phyloP scores from a whole-genome alignment of 306 rosid species.

The Corylus avellana region DNA sequence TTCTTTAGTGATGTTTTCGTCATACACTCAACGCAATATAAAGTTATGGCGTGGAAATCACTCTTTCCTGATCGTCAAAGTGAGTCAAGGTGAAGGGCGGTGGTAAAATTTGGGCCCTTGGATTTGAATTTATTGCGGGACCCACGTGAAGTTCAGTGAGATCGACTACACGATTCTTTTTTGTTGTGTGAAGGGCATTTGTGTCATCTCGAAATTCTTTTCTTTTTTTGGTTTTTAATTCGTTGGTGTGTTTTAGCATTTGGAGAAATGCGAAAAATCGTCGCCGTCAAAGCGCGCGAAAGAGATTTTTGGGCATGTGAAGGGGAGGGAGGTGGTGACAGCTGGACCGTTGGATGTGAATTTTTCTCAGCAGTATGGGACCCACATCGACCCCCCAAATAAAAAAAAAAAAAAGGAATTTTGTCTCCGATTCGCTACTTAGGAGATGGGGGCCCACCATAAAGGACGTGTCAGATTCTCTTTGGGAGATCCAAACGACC shows the following conservation, averaged over 20 bases:
- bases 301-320: constrained; percentile 12
- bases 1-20: no score
- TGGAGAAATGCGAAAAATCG: constrained; percentile 50
- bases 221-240: background rate
- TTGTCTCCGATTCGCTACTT: background rate
- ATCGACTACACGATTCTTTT: constrained; percentile 9
- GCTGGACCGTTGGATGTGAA: constrained; percentile 16
- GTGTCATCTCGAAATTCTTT: background rate
- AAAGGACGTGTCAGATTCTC: background rate
- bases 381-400: background rate
- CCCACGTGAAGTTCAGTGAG: constrained; percentile 5
- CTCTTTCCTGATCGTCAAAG: background rate
- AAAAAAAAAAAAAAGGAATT: background rate
- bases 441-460: background rate
- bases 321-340: constrained; percentile 7
- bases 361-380: background rate
- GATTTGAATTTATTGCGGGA: constrained; percentile 6
- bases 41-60: no score
- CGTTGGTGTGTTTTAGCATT: background rate
- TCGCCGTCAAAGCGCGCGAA: constrained; percentile 56
- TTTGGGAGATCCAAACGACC: background rate
- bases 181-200: background rate
- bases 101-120: background rate
- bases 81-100: background rate
- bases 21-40: no score